phyloP scores from a whole-genome alignment of 179 eudicot species.

The Pouteria campechiana region DNA sequence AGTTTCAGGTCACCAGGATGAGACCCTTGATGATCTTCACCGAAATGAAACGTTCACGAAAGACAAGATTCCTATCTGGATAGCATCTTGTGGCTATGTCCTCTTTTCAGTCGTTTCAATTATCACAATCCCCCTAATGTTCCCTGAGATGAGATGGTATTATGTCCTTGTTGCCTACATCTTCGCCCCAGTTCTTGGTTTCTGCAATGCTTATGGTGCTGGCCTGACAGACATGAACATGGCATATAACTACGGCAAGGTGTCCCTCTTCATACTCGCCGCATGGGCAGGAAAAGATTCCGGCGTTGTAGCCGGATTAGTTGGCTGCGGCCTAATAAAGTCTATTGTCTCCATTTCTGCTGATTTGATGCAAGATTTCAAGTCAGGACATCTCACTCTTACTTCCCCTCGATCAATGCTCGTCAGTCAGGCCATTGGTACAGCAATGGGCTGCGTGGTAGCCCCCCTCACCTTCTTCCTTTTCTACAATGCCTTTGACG shows the following conservation, averaged over 20 bases:
- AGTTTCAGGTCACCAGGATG: conserved; percentile 7
- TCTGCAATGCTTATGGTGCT: conserved; percentile 79
- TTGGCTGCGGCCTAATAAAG: conserved; percentile 53
- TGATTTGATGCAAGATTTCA: conserved; percentile 66
- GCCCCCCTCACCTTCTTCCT: conserved; percentile 56
- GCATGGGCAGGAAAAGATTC: conserved; percentile 42
- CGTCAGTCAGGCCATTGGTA: conserved; percentile 62
- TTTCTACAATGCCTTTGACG: conserved; percentile 65
- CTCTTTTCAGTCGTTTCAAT: conserved; percentile 31
- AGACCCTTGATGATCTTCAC: conserved; percentile 13
- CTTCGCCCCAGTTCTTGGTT: conserved; percentile 56
- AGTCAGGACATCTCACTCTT: conserved; percentile 60
- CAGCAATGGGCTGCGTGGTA: conserved; percentile 55
- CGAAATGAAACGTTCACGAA: conserved; percentile 40
- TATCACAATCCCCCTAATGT: conserved; percentile 40
- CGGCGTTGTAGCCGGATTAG: conserved; percentile 61
- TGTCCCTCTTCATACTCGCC: conserved; percentile 52
- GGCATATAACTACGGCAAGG: conserved; percentile 72
- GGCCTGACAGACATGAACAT: conserved; percentile 77
- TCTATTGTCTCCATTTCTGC: conserved; percentile 46
- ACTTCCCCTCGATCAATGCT: conserved; percentile 71
- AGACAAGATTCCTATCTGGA: conserved; percentile 62
- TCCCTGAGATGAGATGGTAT: conserved; percentile 67
- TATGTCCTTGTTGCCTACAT: conserved; percentile 42
- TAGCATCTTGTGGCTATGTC: conserved; percentile 44